Conservation (phyloP, 371 early-diverging fungal genomes). For the Saksenaea oblongispora region DNA sequence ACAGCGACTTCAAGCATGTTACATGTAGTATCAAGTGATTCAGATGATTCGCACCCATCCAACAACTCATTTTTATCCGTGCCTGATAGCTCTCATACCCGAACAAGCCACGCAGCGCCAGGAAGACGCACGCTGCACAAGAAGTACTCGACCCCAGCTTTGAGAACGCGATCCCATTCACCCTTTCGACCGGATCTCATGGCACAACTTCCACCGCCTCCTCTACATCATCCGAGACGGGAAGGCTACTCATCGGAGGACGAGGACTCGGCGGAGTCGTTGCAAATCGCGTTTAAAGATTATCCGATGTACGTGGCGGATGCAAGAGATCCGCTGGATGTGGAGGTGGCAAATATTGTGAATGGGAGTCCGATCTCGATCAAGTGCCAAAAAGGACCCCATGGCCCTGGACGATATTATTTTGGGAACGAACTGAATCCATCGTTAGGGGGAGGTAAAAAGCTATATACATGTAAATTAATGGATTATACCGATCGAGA, state of each 20-base stretch:
- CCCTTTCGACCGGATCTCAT: slow-evolving; percentile 10
- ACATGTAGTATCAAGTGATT: slow-evolving; percentile 15
- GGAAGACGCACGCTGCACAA: slow-evolving; percentile 18
- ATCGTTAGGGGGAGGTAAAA: slow-evolving; percentile 44
- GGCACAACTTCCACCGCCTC: slow-evolving; percentile 5
- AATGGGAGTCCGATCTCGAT: slow-evolving; percentile 56
- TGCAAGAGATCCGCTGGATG: slow-evolving; percentile 55
- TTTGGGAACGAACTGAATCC: slow-evolving; percentile 59
- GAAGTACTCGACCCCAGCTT: slow-evolving; percentile 35
- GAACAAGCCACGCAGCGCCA: slow-evolving; percentile 4
- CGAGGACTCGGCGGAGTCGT: slow-evolving; percentile 1
- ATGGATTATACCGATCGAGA: slow-evolving; percentile 43
- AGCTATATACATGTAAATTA: slow-evolving; percentile 50
- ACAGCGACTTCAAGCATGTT: neutral
- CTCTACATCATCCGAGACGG: slow-evolving; percentile 8
- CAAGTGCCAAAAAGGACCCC: slow-evolving; percentile 44
- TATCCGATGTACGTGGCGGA: slow-evolving; percentile 40
- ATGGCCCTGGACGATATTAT: slow-evolving; percentile 54
- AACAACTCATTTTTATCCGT: slow-evolving; percentile 15
- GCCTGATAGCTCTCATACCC: slow-evolving; percentile 10
- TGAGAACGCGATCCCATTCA: slow-evolving; percentile 11
- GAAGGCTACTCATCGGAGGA: slow-evolving; percentile 3
- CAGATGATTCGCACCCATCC: slow-evolving; percentile 9
- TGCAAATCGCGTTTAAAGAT: slow-evolving; percentile 28
- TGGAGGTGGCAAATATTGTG: slow-evolving; percentile 58